A percentile compares a stretch with the other conserved stretches of the same genome.
These are phyloP conservation scores for Trichoderma koningii DNA, from an alignment of 2,329 filamentous ascomycete genomes.

Conservation along the genomic window DNA sequence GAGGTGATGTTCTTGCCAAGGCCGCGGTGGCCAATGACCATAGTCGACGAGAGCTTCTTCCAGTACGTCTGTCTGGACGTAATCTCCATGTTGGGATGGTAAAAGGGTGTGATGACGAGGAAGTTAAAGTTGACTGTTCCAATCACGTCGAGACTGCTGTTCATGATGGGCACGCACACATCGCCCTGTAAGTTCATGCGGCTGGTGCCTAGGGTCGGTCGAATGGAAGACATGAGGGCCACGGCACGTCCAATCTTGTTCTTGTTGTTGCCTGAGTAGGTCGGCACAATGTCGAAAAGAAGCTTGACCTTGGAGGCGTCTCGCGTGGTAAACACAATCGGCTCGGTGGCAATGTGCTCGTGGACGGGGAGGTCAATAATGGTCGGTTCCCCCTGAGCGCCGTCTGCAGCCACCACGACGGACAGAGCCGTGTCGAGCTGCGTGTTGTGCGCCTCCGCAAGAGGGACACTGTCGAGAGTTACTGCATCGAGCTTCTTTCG, in stretches of 20 bases:
- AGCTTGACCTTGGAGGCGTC: slow-evolving; percentile 83
- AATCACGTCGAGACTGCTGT: slow-evolving; percentile 83
- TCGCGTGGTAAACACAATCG: slow-evolving; percentile 81
- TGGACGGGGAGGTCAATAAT: slow-evolving; percentile 92
- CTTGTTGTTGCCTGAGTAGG: slow-evolving; percentile 87
- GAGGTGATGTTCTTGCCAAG: slow-evolving; percentile 87
- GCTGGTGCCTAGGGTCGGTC: slow-evolving; percentile 77
- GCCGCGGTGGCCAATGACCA: slow-evolving; percentile 73
- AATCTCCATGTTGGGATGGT: slow-evolving; percentile 90
- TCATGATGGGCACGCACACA: slow-evolving; percentile 86
- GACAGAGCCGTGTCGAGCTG: slow-evolving; percentile 94
- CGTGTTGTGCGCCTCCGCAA: slow-evolving; percentile 85
- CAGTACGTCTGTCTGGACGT: slow-evolving; percentile 92
- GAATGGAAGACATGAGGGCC: slow-evolving; percentile 82
- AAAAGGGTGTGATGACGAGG: slow-evolving; percentile 89
- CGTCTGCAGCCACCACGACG: slow-evolving; percentile 82
- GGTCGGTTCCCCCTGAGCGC: slow-evolving; percentile 82
- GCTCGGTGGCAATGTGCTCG: slow-evolving; percentile 90
- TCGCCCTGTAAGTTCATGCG: slow-evolving; percentile 93
- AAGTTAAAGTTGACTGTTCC: slow-evolving; percentile 97
- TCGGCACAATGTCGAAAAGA: slow-evolving; percentile 92
- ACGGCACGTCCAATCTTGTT: slow-evolving; percentile 87
- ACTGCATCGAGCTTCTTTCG: slow-evolving; percentile 80
- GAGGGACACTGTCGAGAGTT: slow-evolving; percentile 81
- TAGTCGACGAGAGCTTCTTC: slow-evolving; percentile 87